Conservation (phyloP, 176 grass and related monocot species). For the Eragrostis nindensis region DNA sequence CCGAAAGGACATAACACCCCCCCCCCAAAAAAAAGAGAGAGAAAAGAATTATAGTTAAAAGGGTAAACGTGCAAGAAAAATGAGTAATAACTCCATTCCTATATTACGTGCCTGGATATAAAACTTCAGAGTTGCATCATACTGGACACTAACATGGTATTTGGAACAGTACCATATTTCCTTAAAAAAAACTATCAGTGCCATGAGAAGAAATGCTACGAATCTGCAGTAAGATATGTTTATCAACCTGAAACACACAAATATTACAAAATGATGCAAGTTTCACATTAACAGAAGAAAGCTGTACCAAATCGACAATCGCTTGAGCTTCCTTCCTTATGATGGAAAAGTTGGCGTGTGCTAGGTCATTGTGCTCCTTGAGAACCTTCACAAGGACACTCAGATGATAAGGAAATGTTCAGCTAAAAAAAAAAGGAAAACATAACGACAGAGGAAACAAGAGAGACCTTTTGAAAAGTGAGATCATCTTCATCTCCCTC, state of each 20-base stretch:
- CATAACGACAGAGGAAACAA: constrained; percentile 14
- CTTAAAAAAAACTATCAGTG: neutral
- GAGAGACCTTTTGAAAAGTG: constrained; percentile 78
- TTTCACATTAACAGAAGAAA: constrained; percentile 41
- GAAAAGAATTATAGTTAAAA: too few species aligned
- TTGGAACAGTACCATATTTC: too few species aligned
- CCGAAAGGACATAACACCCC: neutral
- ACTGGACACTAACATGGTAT: neutral
- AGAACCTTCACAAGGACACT: constrained; percentile 56
- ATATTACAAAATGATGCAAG: neutral
- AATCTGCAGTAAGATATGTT: constrained; percentile 5
- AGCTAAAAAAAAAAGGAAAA: constrained; percentile 2
- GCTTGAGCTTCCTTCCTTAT: constrained; percentile 91
- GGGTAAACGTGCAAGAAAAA: neutral
- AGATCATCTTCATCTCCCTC: constrained; percentile 85
- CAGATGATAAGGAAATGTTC: constrained; percentile 30
- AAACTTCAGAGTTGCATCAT: neutral
- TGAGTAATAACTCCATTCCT: neutral
- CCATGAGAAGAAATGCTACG: neutral
- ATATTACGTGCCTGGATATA: neutral
- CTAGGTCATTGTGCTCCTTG: constrained; percentile 88
- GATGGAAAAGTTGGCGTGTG: constrained; percentile 75
- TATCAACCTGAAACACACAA: too few species aligned
- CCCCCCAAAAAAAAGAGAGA: too few species aligned
- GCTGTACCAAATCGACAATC: constrained; percentile 76